Conservation (phyloP, 768 basidiomycete genomes). For the Boletus sp. region DNA sequence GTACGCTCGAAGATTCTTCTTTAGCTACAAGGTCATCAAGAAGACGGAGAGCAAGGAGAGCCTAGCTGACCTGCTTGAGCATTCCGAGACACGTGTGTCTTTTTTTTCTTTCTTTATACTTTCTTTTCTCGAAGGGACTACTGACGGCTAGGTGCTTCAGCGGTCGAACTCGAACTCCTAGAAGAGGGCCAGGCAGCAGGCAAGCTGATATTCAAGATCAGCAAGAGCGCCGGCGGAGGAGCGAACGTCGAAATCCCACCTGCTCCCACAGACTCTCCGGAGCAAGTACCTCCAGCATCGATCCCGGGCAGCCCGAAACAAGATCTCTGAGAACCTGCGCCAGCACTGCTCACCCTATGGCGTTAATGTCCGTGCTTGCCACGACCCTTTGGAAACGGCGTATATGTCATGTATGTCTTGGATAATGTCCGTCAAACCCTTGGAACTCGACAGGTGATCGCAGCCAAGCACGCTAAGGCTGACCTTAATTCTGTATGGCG, state of each 20-base stretch:
- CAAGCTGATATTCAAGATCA: slow-evolving; percentile 27
- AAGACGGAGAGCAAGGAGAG: slow-evolving; percentile 34
- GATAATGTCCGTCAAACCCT: slow-evolving; percentile 6
- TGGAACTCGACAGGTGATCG: neutral
- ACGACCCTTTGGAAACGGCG: neutral
- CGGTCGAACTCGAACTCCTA: slow-evolving; percentile 29
- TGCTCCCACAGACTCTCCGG: neutral
- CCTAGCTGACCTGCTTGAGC: slow-evolving; percentile 31
- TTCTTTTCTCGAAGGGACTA: neutral
- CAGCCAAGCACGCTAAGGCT: neutral
- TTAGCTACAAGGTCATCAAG: slow-evolving; percentile 32
- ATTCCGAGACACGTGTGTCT: slow-evolving; percentile 27
- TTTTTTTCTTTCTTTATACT: neutral
- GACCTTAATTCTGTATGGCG: neutral
- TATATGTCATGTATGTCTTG: slow-evolving; percentile 3
- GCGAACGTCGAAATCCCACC: slow-evolving; percentile 4
- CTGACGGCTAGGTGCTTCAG: slow-evolving; percentile 10
- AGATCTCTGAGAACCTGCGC: neutral
- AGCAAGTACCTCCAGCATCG: neutral
- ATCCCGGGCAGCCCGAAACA: slow-evolving; percentile 1
- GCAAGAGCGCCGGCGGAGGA: slow-evolving; percentile 9
- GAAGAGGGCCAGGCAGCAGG: slow-evolving; percentile 32
- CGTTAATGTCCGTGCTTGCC: slow-evolving; percentile 2
- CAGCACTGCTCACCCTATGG: neutral
- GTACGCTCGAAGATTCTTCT: slow-evolving; percentile 31